Evolutionary conservation across 352 stramenopile species (phyloP).

Genomic region (Globisporangium splendens): DNA sequence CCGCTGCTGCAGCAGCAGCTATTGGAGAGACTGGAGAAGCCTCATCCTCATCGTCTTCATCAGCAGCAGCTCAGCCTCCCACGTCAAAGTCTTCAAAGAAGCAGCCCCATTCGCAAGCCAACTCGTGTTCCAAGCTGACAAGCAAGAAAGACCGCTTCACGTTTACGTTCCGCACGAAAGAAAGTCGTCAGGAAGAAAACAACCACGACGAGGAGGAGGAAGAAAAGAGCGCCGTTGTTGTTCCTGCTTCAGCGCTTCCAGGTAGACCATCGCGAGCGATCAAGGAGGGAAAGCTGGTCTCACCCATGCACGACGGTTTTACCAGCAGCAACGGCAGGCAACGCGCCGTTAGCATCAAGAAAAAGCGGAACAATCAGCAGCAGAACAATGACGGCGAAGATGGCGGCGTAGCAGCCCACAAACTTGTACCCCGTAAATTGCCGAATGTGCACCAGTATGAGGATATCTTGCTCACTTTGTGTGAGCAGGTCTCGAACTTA

Average conservation of each 20-base stretch:
- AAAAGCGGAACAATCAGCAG: neutral
- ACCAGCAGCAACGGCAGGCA: neutral
- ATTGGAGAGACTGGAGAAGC: too few species aligned
- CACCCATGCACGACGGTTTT: constrained; percentile 1
- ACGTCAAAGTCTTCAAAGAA: too few species aligned
- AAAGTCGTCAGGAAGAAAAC: too few species aligned
- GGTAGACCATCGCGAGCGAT: neutral
- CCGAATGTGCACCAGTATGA: constrained; percentile 36
- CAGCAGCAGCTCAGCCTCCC: neutral
- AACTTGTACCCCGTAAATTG: constrained; percentile 27
- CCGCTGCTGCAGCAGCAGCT: too few species aligned
- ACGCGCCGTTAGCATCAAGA: neutral
- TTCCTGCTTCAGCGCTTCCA: neutral
- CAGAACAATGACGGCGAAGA: neutral
- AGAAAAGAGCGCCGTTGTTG: neutral
- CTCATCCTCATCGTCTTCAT: neutral
- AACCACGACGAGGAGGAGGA: constrained; percentile 8
- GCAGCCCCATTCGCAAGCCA: constrained; percentile 7
- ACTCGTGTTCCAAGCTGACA: constrained; percentile 15
- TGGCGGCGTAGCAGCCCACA: neutral
- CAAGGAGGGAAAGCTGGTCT: constrained; percentile 9
- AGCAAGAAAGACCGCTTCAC: constrained; percentile 7
- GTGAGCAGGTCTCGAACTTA: constrained; percentile 36
- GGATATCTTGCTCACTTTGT: constrained; percentile 56
- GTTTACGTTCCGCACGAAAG: constrained; percentile 2